phyloP scores from a whole-genome alignment of 148 eudicot species.

The Silene latifolia region DNA sequence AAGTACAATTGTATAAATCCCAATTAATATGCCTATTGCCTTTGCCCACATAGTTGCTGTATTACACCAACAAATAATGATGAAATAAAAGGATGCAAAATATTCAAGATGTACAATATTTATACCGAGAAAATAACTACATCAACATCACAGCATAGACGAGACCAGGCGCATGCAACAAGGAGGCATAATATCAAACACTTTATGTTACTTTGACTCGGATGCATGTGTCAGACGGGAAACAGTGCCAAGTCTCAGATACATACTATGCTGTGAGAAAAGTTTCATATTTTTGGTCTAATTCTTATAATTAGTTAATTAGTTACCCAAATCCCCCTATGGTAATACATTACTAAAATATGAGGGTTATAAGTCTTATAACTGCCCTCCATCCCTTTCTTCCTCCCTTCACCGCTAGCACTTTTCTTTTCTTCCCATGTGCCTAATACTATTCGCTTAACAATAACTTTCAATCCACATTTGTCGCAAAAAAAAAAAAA shows the following conservation, averaged over 20 bases:
- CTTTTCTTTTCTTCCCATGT: background rate
- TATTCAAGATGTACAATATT: background rate
- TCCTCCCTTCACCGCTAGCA: background rate
- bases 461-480: background rate
- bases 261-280: background rate
- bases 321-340: background rate
- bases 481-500: too few species aligned
- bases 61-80: background rate
- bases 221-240: background rate
- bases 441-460: background rate
- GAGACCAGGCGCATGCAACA: background rate
- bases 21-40: background rate
- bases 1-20: constrained; percentile 1
- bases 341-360: background rate
- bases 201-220: background rate
- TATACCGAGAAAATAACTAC: too few species aligned
- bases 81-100: background rate
- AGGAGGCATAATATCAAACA: background rate
- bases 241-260: background rate
- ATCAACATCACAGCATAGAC: background rate
- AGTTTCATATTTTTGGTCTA: background rate
- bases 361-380: background rate
- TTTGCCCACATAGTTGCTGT: background rate
- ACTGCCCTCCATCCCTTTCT: background rate
- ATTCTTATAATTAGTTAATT: too few species aligned